phyloP scores from a whole-genome alignment of 345 rosid genomes.

The thale cress (Arabidopsis thaliana) region DNA sequence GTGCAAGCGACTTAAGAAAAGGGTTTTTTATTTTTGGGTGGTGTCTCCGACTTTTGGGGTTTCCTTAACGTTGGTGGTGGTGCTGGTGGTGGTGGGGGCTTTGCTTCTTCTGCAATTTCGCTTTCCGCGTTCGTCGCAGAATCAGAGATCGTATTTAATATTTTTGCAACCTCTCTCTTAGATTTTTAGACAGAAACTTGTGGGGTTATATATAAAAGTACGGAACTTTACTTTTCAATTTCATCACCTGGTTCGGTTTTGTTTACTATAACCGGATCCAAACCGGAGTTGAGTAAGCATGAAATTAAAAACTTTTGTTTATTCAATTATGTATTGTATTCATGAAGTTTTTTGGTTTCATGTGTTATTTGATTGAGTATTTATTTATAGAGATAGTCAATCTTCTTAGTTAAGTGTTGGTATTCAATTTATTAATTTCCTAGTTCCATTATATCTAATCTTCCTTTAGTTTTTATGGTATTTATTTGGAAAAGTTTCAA shows the following conservation, averaged over 20 bases:
- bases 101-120: constrained; percentile 35
- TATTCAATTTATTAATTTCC: not conserved
- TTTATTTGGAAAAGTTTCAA: not conserved
- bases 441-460: not conserved
- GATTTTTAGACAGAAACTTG: constrained; percentile 36
- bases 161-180: constrained; percentile 11
- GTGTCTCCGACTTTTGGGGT: constrained; percentile 10
- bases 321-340: no score
- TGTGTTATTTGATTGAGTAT: not conserved
- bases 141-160: constrained; percentile 32
- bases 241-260: no score
- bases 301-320: no score
- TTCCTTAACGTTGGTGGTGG: constrained; percentile 16
- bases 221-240: not conserved
- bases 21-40: no score
- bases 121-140: constrained; percentile 41
- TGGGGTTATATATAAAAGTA: constrained; percentile 17
- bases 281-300: not conserved
- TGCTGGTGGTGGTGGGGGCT: constrained; percentile 33
- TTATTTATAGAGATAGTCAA: not conserved
- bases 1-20: constrained; percentile 36
- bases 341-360: not conserved
- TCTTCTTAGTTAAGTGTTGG: not conserved
- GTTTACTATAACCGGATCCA: no score
- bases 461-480: no score